Base-by-base conservation (phyloP, 208 protist species). In the Acanthamoeba healyi region DNA sequence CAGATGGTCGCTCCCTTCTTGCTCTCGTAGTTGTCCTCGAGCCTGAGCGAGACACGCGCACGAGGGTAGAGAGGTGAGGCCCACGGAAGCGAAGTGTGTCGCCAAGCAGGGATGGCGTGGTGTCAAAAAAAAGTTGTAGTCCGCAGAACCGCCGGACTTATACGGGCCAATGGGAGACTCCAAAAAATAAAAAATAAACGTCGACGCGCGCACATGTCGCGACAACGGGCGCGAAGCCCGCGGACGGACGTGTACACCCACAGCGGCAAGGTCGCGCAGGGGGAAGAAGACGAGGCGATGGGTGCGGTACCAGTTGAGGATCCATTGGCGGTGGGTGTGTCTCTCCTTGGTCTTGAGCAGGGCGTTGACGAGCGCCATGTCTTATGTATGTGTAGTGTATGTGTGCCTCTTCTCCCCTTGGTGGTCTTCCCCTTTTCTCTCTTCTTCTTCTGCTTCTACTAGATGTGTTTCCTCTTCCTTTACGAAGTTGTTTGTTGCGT, bases 331-430 rank as follows among this genome's bases (percentile, higher is more conserved):
- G 84, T 90, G 84, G 61, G 51, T 54, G 36, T 90, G 84, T 15
- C 84, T 63, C 32, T 90, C 84, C 84, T 90, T 90, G n/a, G 84
- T 90, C 84, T 90, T 90, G 46, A 90, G 56, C 22, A 90, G 51
- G 22, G 84, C 84, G 51, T 70, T 90, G 72, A 82, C 44, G 67
- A 77, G 84, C 24, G 84, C 44, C 84, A 90, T 90, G 84, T 44
- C 32, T 32, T 14, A 17, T 15, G 22, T 61, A 15, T 42, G 32
- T 22, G n/a, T n/a, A n/a, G n/a, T n/a, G n/a, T n/a, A n/a, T n/a
- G n/a, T n/a, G n/a, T 40, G 38, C 67, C 19, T 77, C 19, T 72
- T 72, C 63, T 72, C 63, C 14, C 63, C 15, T 72, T 34, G 5
- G 9, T 79, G 12, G 12, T 24, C 67, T 79, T 79, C 67, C 15